Base-by-base conservation (phyloP, 2,329 filamentous ascomycete genomes). In the Ceratocystiopsis sp. region DNA sequence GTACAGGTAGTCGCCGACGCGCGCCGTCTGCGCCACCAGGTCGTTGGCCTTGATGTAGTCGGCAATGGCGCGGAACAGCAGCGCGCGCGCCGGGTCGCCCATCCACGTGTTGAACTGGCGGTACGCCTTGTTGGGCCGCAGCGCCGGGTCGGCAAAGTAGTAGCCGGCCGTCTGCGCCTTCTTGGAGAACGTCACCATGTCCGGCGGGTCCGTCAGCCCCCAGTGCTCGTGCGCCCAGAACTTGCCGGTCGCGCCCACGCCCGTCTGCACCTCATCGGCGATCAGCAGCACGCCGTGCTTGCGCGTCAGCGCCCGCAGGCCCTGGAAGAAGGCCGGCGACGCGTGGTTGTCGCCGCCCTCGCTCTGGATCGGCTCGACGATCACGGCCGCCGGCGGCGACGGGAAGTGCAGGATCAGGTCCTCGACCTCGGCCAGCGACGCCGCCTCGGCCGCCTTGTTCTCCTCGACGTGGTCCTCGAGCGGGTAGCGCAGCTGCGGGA, bases 211-310 rank as follows among this genome's bases (percentile, higher is more conserved):
- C 41, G 70, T 57, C 37, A 94, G 72, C 60, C 82, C 72, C 86
- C 86, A 94, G 76, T 94, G 87, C 55, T 94, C 85, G 67, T 94
- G 87, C 10, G 87, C 86, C 86, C 86, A 94, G 76, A 94, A 93
- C 61, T 84, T 86, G 54, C 86, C 86, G 0, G 86, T 94, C 35
- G 87, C 85, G 53, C 87, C 87, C 21, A 94, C 80, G 58, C 86
- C 87, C 8, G 86, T 94, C 66, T 94, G 86, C 12, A 94, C 86
- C 65, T 94, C 86, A 59, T 94, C 86, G 50, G 93, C 86, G 57
- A 94, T 94, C 60, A 94, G 68, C 45, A 93, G 75, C 29, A 93
- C 73, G 52, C 78, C 71, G 65, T 85, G 75, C 61, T 78, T 79
- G 58, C 75, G 73, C 35, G 86, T 93, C 48, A 94, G 61, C 37